Evolutionary conservation across 768 basidiomycete species (phyloP).

Genomic region (Mycena sanguinolenta): DNA sequence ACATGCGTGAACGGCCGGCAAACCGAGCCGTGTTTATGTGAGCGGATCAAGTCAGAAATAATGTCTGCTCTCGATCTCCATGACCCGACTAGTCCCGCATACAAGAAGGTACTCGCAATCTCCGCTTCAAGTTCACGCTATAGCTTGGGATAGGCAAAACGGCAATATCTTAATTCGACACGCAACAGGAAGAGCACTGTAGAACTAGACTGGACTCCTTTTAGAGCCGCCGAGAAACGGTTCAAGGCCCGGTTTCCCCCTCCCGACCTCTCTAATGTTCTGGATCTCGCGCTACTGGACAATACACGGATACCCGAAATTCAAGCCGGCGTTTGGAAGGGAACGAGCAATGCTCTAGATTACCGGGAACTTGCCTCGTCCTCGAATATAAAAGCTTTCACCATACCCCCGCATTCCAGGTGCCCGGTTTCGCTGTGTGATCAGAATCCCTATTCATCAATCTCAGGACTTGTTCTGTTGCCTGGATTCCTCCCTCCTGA

Average conservation of each 20-base stretch:
- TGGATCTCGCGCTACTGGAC: slow-evolving; percentile 74
- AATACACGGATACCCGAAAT: slow-evolving; percentile 56
- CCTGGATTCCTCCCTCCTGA: slow-evolving; percentile 76
- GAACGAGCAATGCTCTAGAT: slow-evolving; percentile 53
- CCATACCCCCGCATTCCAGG: slow-evolving; percentile 70
- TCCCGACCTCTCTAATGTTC: slow-evolving; percentile 75
- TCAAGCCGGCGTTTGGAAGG: slow-evolving; percentile 61
- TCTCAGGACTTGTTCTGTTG: slow-evolving; percentile 84
- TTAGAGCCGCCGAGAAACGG: slow-evolving; percentile 82
- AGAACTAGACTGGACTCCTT: slow-evolving; percentile 77
- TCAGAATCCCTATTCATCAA: slow-evolving; percentile 26
- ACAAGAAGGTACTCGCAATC: slow-evolving; percentile 59
- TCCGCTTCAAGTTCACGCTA: not conserved
- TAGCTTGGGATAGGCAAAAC: slow-evolving; percentile 59
- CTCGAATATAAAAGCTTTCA: slow-evolving; percentile 52
- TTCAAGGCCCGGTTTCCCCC: slow-evolving; percentile 86
- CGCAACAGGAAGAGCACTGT: slow-evolving; percentile 60
- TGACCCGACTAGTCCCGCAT: slow-evolving; percentile 63
- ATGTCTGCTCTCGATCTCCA: slow-evolving; percentile 45
- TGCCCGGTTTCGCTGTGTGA: slow-evolving; percentile 45
- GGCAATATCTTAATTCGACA: slow-evolving; percentile 72
- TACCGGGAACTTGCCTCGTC: slow-evolving; percentile 45
- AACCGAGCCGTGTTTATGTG: not conserved
- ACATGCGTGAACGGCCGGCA: slow-evolving; percentile 15
- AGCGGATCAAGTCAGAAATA: not conserved